A percentile compares a stretch with the other conserved stretches of the same genome.
Evolutionary conservation across 345 rosid genomes (phyloP).

Genomic region (Sisymbrium irio): DNA sequence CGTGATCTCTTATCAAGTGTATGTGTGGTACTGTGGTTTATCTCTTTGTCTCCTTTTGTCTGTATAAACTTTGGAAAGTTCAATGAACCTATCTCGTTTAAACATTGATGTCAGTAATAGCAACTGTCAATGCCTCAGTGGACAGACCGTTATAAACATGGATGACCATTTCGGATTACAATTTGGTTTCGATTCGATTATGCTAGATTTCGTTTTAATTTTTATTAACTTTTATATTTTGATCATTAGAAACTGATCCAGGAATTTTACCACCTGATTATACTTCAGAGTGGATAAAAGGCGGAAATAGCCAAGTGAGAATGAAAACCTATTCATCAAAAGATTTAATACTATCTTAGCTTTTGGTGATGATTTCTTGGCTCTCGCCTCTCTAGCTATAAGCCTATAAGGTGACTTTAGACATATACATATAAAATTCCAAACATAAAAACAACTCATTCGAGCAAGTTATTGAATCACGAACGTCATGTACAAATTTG

Average conservation of each 20-base stretch:
- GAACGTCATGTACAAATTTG: background rate
- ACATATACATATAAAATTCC: no score
- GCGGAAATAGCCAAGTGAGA: no score
- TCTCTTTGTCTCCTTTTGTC: constrained; percentile 26
- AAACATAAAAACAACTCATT: background rate
- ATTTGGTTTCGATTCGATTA: background rate
- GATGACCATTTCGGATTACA: background rate
- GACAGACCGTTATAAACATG: background rate
- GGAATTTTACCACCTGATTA: no score
- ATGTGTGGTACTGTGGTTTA: constrained; percentile 3
- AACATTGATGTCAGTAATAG: constrained; percentile 14
- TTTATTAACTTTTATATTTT: no score
- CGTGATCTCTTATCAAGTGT: constrained; percentile 28
- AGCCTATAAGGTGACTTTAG: no score
- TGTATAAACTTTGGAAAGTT: background rate
- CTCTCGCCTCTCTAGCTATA: no score
- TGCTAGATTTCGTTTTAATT: background rate
- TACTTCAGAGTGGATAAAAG: no score
- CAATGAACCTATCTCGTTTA: constrained; percentile 14
- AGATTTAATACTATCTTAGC: no score
- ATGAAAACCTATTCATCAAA: no score
- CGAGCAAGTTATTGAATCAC: constrained; percentile 10
- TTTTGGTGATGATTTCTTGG: no score
- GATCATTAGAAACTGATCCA: background rate
- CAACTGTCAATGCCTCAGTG: constrained; percentile 6